Conservation (phyloP, 768 basidiomycete species). For the Fistulinella prunicolor region DNA sequence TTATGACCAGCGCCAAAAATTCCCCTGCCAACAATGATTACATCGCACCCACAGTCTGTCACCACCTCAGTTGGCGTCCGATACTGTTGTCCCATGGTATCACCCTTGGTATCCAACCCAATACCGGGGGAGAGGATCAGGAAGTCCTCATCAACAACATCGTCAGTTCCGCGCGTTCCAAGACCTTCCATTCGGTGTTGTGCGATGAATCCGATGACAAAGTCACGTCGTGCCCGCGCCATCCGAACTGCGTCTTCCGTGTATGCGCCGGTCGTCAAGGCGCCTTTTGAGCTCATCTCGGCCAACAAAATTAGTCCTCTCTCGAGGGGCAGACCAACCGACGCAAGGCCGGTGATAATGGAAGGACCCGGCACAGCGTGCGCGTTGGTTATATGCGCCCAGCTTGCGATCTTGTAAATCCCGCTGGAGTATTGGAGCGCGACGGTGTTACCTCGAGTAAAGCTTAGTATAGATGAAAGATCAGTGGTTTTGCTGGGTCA, state of each 20-base stretch:
- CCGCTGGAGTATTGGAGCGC: conserved; percentile 92
- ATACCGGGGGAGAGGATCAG: conserved; percentile 92
- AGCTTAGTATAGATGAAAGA: not conserved
- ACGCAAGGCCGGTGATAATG: conserved; percentile 84
- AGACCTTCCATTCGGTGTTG: conserved; percentile 78
- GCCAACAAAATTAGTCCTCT: conserved; percentile 89
- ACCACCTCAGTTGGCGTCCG: conserved; percentile 85
- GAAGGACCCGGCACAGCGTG: conserved; percentile 96
- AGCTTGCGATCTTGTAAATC: conserved; percentile 87
- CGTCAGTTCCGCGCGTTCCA: conserved; percentile 34
- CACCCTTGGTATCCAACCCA: conserved; percentile 73
- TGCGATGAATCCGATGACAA: conserved; percentile 96
- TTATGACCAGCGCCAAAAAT: conserved; percentile 70
- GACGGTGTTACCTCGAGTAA: conserved; percentile 86
- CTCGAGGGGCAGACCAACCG: conserved; percentile 76
- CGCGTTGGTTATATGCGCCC: conserved; percentile 97
- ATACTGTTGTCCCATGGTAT: conserved; percentile 94
- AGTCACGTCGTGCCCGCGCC: conserved; percentile 77
- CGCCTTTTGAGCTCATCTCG: conserved; percentile 93
- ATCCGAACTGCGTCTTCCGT: conserved; percentile 82
- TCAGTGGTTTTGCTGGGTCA: conserved; percentile 15
- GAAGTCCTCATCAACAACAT: conserved; percentile 66
- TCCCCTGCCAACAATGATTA: conserved; percentile 96
- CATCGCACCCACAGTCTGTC: conserved; percentile 78
- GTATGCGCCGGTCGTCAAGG: conserved; percentile 80